Base-by-base conservation (phyloP, 2,329 filamentous ascomycete species). In the Ilyonectria robusta region DNA sequence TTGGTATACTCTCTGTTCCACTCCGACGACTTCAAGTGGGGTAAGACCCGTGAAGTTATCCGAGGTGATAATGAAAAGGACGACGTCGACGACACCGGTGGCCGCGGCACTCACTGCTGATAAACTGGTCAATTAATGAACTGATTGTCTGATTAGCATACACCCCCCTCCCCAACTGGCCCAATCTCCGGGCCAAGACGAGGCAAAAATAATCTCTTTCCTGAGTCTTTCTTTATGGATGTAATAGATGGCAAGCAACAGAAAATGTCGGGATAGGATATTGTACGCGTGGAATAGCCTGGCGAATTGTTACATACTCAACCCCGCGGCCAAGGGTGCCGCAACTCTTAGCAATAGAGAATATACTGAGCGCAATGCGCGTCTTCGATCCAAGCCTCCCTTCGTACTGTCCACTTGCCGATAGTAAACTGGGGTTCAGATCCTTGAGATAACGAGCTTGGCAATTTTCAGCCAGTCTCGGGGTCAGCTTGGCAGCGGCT, bases 11-110 rank as follows among this genome's bases (percentile, higher is more conserved):
- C 83, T 1, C 75, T 84, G 19, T 73, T 81, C 50, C 75, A 84
- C 58, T 80, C 82, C 6, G 82, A 85, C 62, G 81, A 83, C 69
- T 84, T 84, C 74, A 81, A 81, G 63, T 84, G 83, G 83, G 83
- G 83, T 17, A 84, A 84, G 75, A 84, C 83, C 1, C 73, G 81
- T 2, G 80, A 82, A 33, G 81, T 83, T 37, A 61, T 82, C 31
- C 65, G 67, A 11, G 76, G 70, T 3, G 62, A 66, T 1, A 69
- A 75, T 1, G 77, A 78, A 23, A 76, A 77, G 48, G 73, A 75
- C 3, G 71, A 74, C 5, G 70, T 68, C 11, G 76, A 74, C 7
- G 71, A 71, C 35, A 62, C 67, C 15, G 76, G 69, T 11, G 74
- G 72, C 5, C 71, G 77, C 8, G 73, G 73, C 2, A 75, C 75